Evolutionary conservation across 2,329 filamentous ascomycete species (phyloP).

Genomic region (Sporothrix luriei): DNA sequence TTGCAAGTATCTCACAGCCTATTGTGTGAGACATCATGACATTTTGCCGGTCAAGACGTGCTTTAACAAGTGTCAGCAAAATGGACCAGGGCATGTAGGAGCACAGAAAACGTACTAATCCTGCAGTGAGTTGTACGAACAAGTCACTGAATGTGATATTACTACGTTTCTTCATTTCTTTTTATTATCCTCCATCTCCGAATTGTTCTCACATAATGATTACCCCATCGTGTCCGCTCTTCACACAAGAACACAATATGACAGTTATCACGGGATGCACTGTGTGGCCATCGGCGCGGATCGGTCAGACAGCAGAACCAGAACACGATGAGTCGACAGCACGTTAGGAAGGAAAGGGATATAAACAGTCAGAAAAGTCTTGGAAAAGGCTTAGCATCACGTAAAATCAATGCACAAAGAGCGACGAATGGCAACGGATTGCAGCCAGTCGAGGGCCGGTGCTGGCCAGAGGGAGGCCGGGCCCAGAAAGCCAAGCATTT

Average conservation of each 20-base stretch:
- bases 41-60: slow-evolving; percentile 18
- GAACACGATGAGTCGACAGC: slow-evolving; percentile 12
- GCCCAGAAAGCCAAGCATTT: slow-evolving; percentile 7
- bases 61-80: background rate
- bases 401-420: slow-evolving; percentile 19
- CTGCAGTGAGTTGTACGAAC: background rate
- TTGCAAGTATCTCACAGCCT: background rate
- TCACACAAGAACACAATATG: too few relatives aligned
- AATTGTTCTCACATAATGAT: slow-evolving; percentile 31
- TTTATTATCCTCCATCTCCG: background rate
- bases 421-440: background rate
- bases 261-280: background rate
- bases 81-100: background rate
- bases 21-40: slow-evolving; percentile 1
- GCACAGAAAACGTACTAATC: background rate
- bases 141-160: background rate
- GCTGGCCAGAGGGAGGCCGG: background rate
- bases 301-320: background rate
- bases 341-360: background rate
- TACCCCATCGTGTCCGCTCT: slow-evolving; percentile 31
- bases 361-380: slow-evolving; percentile 23
- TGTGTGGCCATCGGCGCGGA: background rate
- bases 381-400: slow-evolving; percentile 27
- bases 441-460: background rate
- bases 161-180: background rate